Percentiles rank a stretch among this genome's conserved stretches.
These are phyloP conservation scores for Patellaria atrata DNA, from an alignment of 495 filamentous ascomycete genomes.

Conservation along the genomic window DNA sequence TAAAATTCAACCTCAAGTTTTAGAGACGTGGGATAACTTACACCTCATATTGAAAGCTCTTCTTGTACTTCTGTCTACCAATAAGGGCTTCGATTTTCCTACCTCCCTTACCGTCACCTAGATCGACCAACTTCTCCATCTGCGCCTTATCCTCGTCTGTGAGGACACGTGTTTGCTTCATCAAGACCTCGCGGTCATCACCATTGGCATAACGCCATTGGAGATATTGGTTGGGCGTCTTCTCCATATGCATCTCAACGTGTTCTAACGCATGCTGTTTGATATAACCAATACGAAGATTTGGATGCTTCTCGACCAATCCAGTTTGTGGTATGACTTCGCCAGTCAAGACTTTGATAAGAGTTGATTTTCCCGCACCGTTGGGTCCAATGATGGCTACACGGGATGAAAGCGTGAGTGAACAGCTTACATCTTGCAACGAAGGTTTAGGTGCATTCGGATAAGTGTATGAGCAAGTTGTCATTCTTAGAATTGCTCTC, in stretches of 20 bases:
- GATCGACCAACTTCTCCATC: conserved; percentile 75
- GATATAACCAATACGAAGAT: conserved; percentile 97
- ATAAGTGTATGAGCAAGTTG: conserved; percentile 78
- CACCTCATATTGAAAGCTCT: conserved; percentile 97
- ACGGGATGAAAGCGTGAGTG: conserved; percentile 77
- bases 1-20: background rate
- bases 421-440: conserved; percentile 70
- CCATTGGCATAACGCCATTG: conserved; percentile 98
- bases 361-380: conserved; percentile 94
- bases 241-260: conserved; percentile 98
- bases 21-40: conserved; percentile 28
- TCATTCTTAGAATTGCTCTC: conserved; percentile 90
- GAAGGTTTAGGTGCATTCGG: conserved; percentile 75
- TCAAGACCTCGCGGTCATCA: conserved; percentile 87
- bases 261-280: conserved; percentile 98
- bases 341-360: conserved; percentile 97
- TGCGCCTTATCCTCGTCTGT: conserved; percentile 73
- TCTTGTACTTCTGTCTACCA: conserved; percentile 97
- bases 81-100: conserved; percentile 78
- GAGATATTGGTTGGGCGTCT: conserved; percentile 96
- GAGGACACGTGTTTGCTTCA: conserved; percentile 93
- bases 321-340: conserved; percentile 77
- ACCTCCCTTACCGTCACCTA: conserved; percentile 64
- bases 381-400: conserved; percentile 94
- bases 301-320: conserved; percentile 95